phyloP scores from a whole-genome alignment of 371 early-diverging fungal species.

The Mortierella sp. region DNA sequence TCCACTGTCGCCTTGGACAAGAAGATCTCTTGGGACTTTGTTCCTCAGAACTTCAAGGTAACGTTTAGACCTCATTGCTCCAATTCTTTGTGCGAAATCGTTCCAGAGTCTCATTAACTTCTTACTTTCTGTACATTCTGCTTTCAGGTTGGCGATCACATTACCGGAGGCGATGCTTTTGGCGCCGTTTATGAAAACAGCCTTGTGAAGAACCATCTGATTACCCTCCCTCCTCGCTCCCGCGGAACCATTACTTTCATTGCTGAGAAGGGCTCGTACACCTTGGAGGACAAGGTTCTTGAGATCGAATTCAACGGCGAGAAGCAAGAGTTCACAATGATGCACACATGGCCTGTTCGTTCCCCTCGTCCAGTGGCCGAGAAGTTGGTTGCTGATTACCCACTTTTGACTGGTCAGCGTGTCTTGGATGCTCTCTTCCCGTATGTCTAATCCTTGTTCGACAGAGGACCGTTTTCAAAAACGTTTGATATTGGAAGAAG shows the following conservation, averaged over 20 bases:
- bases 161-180: constrained; percentile 98
- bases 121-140: background rate
- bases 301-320: constrained; percentile 96
- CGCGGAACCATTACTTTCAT: constrained; percentile 97
- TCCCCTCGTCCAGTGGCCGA: constrained; percentile 98
- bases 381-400: constrained; percentile 97
- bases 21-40: constrained; percentile 94
- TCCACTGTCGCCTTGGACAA: constrained; percentile 97
- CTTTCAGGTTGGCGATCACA: constrained; percentile 90
- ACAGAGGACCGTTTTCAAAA: background rate
- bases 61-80: background rate
- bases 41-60: constrained; percentile 89
- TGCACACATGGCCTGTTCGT: constrained; percentile 99
- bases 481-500: too few relatives aligned
- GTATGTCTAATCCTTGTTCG: constrained; percentile 55
- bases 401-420: constrained; percentile 99
- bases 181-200: constrained; percentile 98
- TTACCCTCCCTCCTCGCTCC: constrained; percentile 96
- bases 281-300: constrained; percentile 91
- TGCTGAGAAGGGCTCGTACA: constrained; percentile 96
- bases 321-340: constrained; percentile 91
- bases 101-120: background rate
- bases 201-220: constrained; percentile 90
- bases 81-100: background rate
- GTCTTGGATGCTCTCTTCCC: constrained; percentile 99